Evolutionary conservation across 441 rosid genomes (phyloP).

Genomic region (Aquilaria agallochum): DNA sequence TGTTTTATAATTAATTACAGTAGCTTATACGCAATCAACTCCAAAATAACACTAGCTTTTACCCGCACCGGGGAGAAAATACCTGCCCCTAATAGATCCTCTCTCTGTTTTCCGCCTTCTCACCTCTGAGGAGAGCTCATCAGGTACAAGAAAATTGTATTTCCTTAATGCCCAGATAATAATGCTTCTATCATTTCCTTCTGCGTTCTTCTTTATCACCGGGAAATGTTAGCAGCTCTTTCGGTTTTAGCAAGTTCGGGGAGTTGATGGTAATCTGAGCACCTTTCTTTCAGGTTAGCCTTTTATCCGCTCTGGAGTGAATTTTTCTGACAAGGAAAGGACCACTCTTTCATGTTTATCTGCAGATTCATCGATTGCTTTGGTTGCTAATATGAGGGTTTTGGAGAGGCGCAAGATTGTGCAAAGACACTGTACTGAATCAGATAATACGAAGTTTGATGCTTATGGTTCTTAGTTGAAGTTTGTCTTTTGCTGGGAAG

Average conservation of each 20-base stretch:
- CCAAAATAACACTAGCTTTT: too few relatives aligned
- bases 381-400: conserved; percentile 5
- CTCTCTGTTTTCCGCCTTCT: too few relatives aligned
- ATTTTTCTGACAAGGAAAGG: conserved; percentile 1
- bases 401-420: conserved; percentile 1
- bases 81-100: too few relatives aligned
- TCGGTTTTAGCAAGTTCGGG: not conserved
- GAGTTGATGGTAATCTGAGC: not conserved
- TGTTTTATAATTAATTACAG: too few relatives aligned
- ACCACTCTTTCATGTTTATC: conserved; percentile 1
- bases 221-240: not conserved
- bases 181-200: conserved; percentile 6
- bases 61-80: too few relatives aligned
- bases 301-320: conserved; percentile 1
- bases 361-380: conserved; percentile 17
- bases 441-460: too few relatives aligned
- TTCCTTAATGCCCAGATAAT: conserved; percentile 18
- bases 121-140: too few relatives aligned
- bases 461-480: not conserved
- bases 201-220: not conserved
- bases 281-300: not conserved
- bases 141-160: conserved; percentile 4
- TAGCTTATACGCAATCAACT: too few relatives aligned
- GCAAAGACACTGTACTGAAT: too few relatives aligned
- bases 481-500: conserved; percentile 1